A percentile compares a stretch with the other conserved stretches of the same genome.
phyloP scores from a whole-genome alignment of 2,329 filamentous ascomycete species.

The Ceratocystis cacaofunesta region DNA sequence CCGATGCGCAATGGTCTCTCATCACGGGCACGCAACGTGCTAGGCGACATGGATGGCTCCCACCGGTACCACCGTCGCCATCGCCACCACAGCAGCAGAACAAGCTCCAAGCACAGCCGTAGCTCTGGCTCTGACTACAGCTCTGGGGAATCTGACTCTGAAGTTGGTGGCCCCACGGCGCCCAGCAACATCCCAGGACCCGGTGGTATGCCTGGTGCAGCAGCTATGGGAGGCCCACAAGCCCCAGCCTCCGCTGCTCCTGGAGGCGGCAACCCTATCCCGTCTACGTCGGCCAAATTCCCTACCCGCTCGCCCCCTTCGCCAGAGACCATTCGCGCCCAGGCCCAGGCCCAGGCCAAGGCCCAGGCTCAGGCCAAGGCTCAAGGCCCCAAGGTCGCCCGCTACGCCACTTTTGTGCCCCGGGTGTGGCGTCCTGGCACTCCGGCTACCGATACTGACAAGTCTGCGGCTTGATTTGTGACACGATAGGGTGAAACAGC shows the following conservation, averaged over 20 bases:
- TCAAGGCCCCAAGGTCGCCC: conserved; percentile 13
- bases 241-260: not conserved
- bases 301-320: conserved; percentile 5
- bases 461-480: not conserved
- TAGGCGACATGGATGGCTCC: not conserved
- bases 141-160: not conserved
- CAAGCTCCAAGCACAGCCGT: not conserved
- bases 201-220: not conserved
- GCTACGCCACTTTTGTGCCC: conserved; percentile 13
- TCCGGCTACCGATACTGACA: not conserved
- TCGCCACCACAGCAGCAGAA: conserved; percentile 2
- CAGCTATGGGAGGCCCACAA: not conserved
- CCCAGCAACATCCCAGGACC: not conserved
- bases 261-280: not conserved
- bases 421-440: conserved; percentile 7
- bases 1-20: conserved; percentile 5
- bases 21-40: not conserved
- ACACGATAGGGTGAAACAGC: not conserved
- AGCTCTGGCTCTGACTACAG: not conserved
- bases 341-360: not conserved
- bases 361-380: not conserved
- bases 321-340: not conserved
- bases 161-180: not conserved
- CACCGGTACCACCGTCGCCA: not conserved
- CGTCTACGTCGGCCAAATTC: not conserved